Conservation (phyloP, 208 protist species). For the Angomonas deanei region DNA sequence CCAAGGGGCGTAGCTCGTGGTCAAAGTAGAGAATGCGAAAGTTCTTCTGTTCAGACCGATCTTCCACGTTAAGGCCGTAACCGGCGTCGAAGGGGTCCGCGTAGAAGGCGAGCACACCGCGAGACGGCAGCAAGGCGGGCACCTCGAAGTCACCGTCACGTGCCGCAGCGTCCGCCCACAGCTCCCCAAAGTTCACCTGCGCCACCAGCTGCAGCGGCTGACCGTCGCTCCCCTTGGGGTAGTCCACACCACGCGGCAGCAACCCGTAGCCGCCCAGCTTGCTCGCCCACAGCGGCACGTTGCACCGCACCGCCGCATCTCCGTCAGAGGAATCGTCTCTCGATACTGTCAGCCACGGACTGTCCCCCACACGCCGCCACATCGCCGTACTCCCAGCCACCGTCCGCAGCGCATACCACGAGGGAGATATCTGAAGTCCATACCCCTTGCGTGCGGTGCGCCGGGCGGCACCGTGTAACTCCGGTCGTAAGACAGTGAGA, state of each 20-base stretch:
- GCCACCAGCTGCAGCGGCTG: constrained; percentile 13
- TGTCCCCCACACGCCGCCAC: neutral
- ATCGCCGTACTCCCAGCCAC: neutral
- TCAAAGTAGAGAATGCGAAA: constrained; percentile 22
- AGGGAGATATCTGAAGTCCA: neutral
- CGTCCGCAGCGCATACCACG: neutral
- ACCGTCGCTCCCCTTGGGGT: constrained; percentile 10
- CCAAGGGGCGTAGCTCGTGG: constrained; percentile 9
- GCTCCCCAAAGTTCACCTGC: constrained; percentile 21
- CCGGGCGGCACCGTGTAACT: neutral
- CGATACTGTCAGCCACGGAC: neutral
- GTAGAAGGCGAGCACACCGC: constrained; percentile 18
- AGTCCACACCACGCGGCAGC: constrained; percentile 9
- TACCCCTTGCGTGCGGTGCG: neutral
- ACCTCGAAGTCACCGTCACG: neutral
- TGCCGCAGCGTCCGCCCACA: constrained; percentile 6
- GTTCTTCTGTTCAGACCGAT: neutral
- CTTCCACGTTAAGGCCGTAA: constrained; percentile 6
- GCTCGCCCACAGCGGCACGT: constrained; percentile 18
- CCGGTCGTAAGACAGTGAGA: too few relatives aligned
- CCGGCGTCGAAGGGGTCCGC: constrained; percentile 15
- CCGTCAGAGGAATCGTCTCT: neutral
- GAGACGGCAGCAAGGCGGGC: constrained; percentile 4
- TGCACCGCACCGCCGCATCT: neutral
- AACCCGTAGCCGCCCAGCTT: constrained; percentile 23